Evolutionary conservation across 2,329 filamentous ascomycete genomes (phyloP).

Genomic region (Allantophomopsis lycopodina): DNA sequence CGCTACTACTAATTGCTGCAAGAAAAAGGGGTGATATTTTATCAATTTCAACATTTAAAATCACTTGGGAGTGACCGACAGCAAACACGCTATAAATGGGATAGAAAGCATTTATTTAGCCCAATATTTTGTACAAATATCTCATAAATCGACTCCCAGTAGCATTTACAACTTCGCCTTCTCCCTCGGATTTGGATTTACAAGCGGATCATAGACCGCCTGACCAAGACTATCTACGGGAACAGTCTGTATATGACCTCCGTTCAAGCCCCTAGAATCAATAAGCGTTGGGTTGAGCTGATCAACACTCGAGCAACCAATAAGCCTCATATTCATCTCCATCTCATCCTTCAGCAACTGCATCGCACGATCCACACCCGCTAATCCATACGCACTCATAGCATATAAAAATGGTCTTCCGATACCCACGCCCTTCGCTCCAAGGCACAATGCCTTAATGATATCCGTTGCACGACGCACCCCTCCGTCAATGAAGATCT

Average conservation of each 20-base stretch:
- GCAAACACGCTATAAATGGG: too few relatives aligned
- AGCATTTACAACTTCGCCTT: constrained; percentile 28
- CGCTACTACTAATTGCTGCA: too few relatives aligned
- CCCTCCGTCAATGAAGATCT: constrained; percentile 86
- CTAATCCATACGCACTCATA: constrained; percentile 82
- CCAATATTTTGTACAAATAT: too few relatives aligned
- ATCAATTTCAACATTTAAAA: too few relatives aligned
- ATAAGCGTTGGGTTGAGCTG: constrained; percentile 72
- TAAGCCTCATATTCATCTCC: constrained; percentile 97
- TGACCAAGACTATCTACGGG: constrained; percentile 42
- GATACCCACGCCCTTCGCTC: constrained; percentile 85
- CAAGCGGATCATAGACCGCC: constrained; percentile 28
- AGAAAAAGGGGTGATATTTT: too few relatives aligned
- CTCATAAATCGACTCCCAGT: too few relatives aligned
- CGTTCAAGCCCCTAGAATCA: constrained; percentile 55
- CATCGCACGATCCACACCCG: constrained; percentile 86
- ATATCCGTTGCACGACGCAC: constrained; percentile 86
- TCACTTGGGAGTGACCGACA: too few relatives aligned
- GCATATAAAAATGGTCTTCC: constrained; percentile 91
- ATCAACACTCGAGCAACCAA: constrained; percentile 62
- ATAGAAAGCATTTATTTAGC: too few relatives aligned
- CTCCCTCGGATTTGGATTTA: constrained; percentile 30
- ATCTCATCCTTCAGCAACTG: constrained; percentile 89
- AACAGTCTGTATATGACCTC: constrained; percentile 39
- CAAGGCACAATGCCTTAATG: constrained; percentile 86